Base-by-base conservation (phyloP, 257 asterid species). In the Solanum tarijense region DNA sequence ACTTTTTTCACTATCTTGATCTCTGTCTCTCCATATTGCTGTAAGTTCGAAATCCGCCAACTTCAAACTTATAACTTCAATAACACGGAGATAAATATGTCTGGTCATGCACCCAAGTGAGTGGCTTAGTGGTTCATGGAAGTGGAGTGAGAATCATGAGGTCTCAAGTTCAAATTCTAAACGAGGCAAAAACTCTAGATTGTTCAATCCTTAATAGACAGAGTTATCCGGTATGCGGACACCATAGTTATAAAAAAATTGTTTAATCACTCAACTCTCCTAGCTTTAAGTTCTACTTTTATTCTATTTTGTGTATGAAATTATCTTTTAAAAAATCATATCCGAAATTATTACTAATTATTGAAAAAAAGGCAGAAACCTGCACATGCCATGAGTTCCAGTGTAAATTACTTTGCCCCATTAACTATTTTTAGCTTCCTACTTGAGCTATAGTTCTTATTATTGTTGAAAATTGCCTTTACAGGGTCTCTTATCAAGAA, bases 401-500 rank as follows among this genome's bases (percentile, higher is more conserved):
- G 34, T 9, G 14, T 74, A 20, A 74, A 35, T 74, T 74, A 9
- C 31, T 74, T 74, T 74, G 52, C 31, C 83, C 29, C 25, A 35
- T 36, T 74, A 9, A n/a, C 29, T 11, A 18, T 7, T 74, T 74
- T 74, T 35, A 8, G 83, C 10, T 35, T 74, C 48, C 48, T 74
- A 21, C 14, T 74, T 74, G 52, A 74, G 9, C 41, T 35, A 34
- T 73, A 4, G 6, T 74, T 74, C 31, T 74, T 74, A 12, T 4
- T 74, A 46, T 5, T 25, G 82, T 35, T 41, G 41, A 23, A 35
- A 74, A 35, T 74, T 74, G 31, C 27, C 9, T 76, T 92, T 92
- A 73, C 93, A 97, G 99, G 99, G 68, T 95, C 96, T 52, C 93
- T 97, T 85, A 95, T 96, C 89, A 97, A 96, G 94, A 95, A 95